Percentiles rank a stretch among this genome's conserved stretches.
Evolutionary conservation across 495 filamentous ascomycete species (phyloP).

Genomic region (Penicillium paradoxum): DNA sequence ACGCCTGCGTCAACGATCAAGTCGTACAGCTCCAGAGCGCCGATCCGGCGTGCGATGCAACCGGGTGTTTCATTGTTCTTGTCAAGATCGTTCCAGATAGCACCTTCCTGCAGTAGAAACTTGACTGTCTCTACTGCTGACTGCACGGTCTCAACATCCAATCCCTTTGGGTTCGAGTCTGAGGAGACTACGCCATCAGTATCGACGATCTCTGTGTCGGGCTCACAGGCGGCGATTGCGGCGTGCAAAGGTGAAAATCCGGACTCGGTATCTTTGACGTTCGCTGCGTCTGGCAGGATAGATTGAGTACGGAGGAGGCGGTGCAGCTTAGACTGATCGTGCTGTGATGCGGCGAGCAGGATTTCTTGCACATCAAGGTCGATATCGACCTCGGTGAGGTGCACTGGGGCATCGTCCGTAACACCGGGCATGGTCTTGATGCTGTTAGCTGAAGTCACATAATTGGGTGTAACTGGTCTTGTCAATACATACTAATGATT

Average conservation of each 20-base stretch:
- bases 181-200: constrained; percentile 7
- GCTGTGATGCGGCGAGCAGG: constrained; percentile 77
- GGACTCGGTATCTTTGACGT: constrained; percentile 77
- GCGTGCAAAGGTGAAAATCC: constrained; percentile 85
- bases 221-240: constrained; percentile 78
- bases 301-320: constrained; percentile 60
- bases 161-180: constrained; percentile 20
- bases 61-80: constrained; percentile 82
- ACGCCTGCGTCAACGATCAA: constrained; percentile 88
- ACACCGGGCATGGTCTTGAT: constrained; percentile 22
- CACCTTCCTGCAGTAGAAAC: constrained; percentile 78
- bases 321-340: constrained; percentile 71
- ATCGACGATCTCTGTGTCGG: constrained; percentile 32
- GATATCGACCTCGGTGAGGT: constrained; percentile 33
- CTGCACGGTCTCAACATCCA: constrained; percentile 43
- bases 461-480: background rate
- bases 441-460: background rate
- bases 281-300: constrained; percentile 51
- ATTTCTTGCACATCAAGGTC: constrained; percentile 49
- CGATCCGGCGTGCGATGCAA: constrained; percentile 72
- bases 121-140: constrained; percentile 60
- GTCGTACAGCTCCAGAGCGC: constrained; percentile 69
- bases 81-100: constrained; percentile 97
- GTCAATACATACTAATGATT: background rate
- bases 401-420: constrained; percentile 22